Base-by-base conservation (phyloP, 805 yeast species). In the Myxozyma mucilagina region DNA sequence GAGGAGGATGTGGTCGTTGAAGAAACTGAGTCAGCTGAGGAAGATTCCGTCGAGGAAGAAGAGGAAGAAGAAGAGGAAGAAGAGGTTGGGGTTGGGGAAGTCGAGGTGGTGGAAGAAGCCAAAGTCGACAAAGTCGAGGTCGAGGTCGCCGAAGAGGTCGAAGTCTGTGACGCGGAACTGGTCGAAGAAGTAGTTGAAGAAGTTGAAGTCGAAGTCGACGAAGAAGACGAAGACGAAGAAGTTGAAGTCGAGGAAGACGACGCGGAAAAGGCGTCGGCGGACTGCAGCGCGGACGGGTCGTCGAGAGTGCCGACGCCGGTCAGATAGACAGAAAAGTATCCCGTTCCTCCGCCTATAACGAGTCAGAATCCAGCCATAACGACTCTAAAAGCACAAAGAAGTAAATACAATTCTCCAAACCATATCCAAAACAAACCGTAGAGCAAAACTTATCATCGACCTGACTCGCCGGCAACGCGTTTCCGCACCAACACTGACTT, bases 401-500 rank as follows among this genome's bases (percentile, higher is more conserved):
- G 14, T 11, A 24, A 54, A 5, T 91, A 73, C 96, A 89, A 9
- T 63, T 75, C 57, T 86, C 87, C 2, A 66, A 47, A 9, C 83
- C 81, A 73, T 80, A 90, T n/a, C 90, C 96, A 20, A 70, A 72
- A 73, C 96, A 90, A 4, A 67, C 42, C 0, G 68, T 60, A 53
- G 71, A 63, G 73, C 91, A 87, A 29, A 73, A 63, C 47, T 73
- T 70, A 14, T 74, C 35, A 2, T 68, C 61, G 10, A 70, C 65
- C 52, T 62, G 50, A 24, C 62, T 65, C 7, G 78, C 69, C 9
- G 81, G 76, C 1, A 73, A 59, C 0, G 75, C 63, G 68, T 80
- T 75, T 32, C 93, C 93, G 73, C 96, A 89, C 69, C 81, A 87
- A 72, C 96, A 89, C 18, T 73, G 72, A 31, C 77, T 68, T 8